A percentile compares a stretch with the other conserved stretches of the same genome.
These are phyloP conservation scores for Fusarium pininemorale DNA, from an alignment of 2,329 filamentous ascomycete species.

Conservation along the genomic window DNA sequence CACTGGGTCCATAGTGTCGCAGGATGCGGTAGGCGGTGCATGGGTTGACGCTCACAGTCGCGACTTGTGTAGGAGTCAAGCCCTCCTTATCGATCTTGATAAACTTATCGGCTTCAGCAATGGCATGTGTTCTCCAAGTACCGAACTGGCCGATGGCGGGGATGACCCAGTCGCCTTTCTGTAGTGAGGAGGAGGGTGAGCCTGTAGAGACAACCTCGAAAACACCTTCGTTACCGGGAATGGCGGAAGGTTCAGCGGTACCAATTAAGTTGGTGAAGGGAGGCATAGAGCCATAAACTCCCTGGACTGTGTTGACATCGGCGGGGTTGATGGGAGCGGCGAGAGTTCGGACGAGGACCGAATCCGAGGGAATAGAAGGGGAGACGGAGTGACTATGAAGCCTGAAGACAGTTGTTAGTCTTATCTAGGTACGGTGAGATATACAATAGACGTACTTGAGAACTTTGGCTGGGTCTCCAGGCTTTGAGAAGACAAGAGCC, in stretches of 20 bases:
- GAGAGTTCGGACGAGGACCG: slow-evolving; percentile 84
- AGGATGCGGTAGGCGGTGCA: slow-evolving; percentile 96
- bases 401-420: slow-evolving; percentile 46
- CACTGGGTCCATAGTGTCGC: slow-evolving; percentile 72
- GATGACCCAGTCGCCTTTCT: slow-evolving; percentile 92
- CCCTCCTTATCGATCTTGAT: slow-evolving; percentile 77
- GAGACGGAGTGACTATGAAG: slow-evolving; percentile 82
- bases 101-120: slow-evolving; percentile 66
- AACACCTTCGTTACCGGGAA: slow-evolving; percentile 91
- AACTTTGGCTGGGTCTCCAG: slow-evolving; percentile 79
- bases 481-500: slow-evolving; percentile 78
- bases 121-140: slow-evolving; percentile 93
- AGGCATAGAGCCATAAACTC: slow-evolving; percentile 90
- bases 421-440: too few relatives aligned
- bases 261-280: slow-evolving; percentile 79
- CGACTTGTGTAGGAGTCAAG: slow-evolving; percentile 79
- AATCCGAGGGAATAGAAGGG: slow-evolving; percentile 70
- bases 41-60: slow-evolving; percentile 91
- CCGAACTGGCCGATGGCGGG: slow-evolving; percentile 85
- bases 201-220: slow-evolving; percentile 86
- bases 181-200: slow-evolving; percentile 61
- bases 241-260: slow-evolving; percentile 77
- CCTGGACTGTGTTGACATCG: slow-evolving; percentile 98
- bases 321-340: slow-evolving; percentile 95
- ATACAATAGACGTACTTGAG: slow-evolving; percentile 58